Percentiles rank a stretch among this genome's conserved stretches.
Conservation (phyloP, 495 filamentous ascomycete genomes). For the Penicillium manginii region DNA sequence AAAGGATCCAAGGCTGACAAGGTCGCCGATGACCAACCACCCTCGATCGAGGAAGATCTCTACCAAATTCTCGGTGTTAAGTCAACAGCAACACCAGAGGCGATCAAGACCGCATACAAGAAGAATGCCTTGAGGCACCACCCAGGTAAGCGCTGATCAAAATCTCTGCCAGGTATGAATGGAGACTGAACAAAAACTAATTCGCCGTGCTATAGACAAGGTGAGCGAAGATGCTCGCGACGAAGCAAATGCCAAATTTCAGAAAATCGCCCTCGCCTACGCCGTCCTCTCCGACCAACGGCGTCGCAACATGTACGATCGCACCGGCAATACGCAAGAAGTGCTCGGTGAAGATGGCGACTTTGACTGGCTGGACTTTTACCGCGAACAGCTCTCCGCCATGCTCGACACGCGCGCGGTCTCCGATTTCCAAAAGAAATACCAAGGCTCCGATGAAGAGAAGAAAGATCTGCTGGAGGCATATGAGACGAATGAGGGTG, state of each 20-base stretch:
- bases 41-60: slow-evolving; percentile 69
- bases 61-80: slow-evolving; percentile 84
- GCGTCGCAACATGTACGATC: slow-evolving; percentile 82
- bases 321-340: slow-evolving; percentile 84
- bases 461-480: slow-evolving; percentile 72
- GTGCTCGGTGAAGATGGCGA: slow-evolving; percentile 72
- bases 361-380: slow-evolving; percentile 91
- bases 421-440: slow-evolving; percentile 69
- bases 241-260: slow-evolving; percentile 77
- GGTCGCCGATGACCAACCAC: slow-evolving; percentile 32
- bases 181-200: not conserved
- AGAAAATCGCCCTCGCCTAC: slow-evolving; percentile 90
- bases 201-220: slow-evolving; percentile 60
- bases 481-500: slow-evolving; percentile 69
- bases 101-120: slow-evolving; percentile 94
- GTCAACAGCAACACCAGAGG: slow-evolving; percentile 68
- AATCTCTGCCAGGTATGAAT: not conserved
- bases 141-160: slow-evolving; percentile 63
- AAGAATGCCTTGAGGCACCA: slow-evolving; percentile 88
- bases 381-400: slow-evolving; percentile 75
- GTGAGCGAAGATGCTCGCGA: slow-evolving; percentile 63
- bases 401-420: slow-evolving; percentile 71
- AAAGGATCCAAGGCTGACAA: slow-evolving; percentile 22
- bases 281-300: slow-evolving; percentile 82
- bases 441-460: slow-evolving; percentile 90